Percentiles rank a stretch among this genome's conserved stretches.
Evolutionary conservation across 129 eudicot genomes (phyloP).

Genomic region (Pulicaria dysenterica): DNA sequence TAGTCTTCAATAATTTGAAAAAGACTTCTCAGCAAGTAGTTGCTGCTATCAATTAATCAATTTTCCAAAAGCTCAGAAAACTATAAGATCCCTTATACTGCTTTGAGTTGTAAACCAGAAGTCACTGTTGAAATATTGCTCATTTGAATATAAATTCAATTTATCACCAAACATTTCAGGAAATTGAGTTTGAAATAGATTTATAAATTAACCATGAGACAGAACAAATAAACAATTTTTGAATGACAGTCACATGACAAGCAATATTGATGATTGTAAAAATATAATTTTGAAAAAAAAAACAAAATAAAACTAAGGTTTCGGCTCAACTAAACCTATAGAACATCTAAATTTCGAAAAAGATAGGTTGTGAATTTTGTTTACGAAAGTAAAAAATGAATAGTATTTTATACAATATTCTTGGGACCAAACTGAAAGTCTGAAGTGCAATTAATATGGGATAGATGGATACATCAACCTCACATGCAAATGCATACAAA

Average conservation of each 20-base stretch:
- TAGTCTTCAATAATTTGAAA: slow-evolving; percentile 21
- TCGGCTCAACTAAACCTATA: background rate
- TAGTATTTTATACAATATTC: slow-evolving; percentile 1
- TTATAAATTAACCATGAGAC: background rate
- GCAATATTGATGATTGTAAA: background rate
- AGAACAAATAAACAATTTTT: slow-evolving; percentile 2
- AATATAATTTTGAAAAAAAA: background rate
- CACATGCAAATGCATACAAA: slow-evolving; percentile 9
- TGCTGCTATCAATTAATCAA: slow-evolving; percentile 41
- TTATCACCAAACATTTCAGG: background rate
- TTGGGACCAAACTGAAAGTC: slow-evolving; percentile 20
- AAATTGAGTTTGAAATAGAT: background rate
- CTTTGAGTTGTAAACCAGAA: slow-evolving; percentile 11
- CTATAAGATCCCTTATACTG: background rate
- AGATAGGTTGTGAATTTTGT: slow-evolving; percentile 4
- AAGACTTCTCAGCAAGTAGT: slow-evolving; percentile 24
- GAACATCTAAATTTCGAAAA: background rate
- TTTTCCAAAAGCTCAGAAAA: slow-evolving; percentile 6
- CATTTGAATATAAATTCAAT: background rate
- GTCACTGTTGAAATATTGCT: background rate
- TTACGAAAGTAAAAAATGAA: background rate
- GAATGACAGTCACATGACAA: background rate
- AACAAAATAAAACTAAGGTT: background rate
- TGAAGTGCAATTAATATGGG: slow-evolving; percentile 27
- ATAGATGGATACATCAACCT: slow-evolving; percentile 23